These are phyloP conservation scores for Brassica rapa DNA, from an alignment of 345 rosid genomes.

Conservation along the genomic window DNA sequence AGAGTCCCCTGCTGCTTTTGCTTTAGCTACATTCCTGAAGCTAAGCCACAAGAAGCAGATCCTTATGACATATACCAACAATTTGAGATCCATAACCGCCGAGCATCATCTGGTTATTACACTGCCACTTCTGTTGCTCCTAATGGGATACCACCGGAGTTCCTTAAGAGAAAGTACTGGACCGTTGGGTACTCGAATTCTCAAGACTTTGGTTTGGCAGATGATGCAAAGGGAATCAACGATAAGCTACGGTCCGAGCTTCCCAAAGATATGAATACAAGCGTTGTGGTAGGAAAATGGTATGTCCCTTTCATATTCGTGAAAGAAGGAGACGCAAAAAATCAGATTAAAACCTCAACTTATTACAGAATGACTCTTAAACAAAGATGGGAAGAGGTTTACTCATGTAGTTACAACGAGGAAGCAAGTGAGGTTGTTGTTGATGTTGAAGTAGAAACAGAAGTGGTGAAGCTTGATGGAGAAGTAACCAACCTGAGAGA, in stretches of 20 bases:
- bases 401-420: background rate
- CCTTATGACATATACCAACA: slow-evolving; percentile 48
- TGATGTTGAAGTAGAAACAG: slow-evolving; percentile 40
- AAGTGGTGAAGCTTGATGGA: slow-evolving; percentile 45
- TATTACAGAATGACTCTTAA: slow-evolving; percentile 57
- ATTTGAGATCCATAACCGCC: slow-evolving; percentile 39
- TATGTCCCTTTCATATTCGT: slow-evolving; percentile 68
- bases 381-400: slow-evolving; percentile 62
- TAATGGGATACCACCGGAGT: slow-evolving; percentile 51
- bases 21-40: slow-evolving; percentile 38
- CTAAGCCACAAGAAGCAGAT: slow-evolving; percentile 42
- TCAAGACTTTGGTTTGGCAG: slow-evolving; percentile 36
- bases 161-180: slow-evolving; percentile 58
- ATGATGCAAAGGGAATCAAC: slow-evolving; percentile 62
- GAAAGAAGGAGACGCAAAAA: slow-evolving; percentile 41
- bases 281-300: slow-evolving; percentile 59
- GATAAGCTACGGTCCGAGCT: slow-evolving; percentile 41
- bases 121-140: slow-evolving; percentile 49
- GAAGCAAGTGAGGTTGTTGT: slow-evolving; percentile 30
- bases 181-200: slow-evolving; percentile 29
- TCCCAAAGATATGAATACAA: slow-evolving; percentile 39
- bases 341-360: slow-evolving; percentile 49
- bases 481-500: slow-evolving; percentile 9
- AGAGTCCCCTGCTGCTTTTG: slow-evolving; percentile 45
- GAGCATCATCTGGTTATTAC: slow-evolving; percentile 2